Base-by-base conservation (phyloP, 2,329 filamentous ascomycete genomes). In the Phyllachora maydis region DNA sequence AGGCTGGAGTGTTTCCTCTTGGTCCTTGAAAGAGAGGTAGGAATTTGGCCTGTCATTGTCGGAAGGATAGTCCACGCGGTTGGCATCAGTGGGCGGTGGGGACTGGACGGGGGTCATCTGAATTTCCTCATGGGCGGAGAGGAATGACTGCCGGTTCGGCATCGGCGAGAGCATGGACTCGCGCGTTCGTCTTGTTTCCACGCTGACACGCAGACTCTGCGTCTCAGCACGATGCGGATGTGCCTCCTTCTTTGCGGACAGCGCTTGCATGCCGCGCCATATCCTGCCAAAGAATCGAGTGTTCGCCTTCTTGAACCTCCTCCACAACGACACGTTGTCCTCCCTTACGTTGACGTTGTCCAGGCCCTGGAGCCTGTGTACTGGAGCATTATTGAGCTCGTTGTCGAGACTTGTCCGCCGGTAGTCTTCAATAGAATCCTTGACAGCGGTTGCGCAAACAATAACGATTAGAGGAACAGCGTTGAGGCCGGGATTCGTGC, bases 21-120 rank as follows among this genome's bases (percentile, higher is more conserved):
- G 44, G 3, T 48, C 47, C 23, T 47, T 32, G 28, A 44, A 37
- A 13, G 50, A 38, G 24, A 48, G 35, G 20, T 40, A 39, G 2
- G 42, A 39, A 8, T 30, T 31, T 7, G 43, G 45, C n/a, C 37
- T 37, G 5, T 36, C 33, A n/a, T n/a, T n/a, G n/a, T n/a, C n/a
- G n/a, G n/a, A n/a, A n/a, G n/a, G n/a, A n/a, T n/a, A n/a, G n/a
- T n/a, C n/a, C n/a, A n/a, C n/a, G n/a, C n/a, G n/a, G n/a, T n/a
- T n/a, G n/a, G n/a, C n/a, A 10, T 22, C 39, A 38, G 49, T 40
- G 2, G 71, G 71, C 2, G 69, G 54, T 4, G 81, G 82, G 2
- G 83, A 93, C 3, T 76, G 71, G 11, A 98, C 83, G 1, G 85
- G 83, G 0, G 83, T 95, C 83, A 98, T 91, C 40, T 85, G 82